Evolutionary conservation across 805 yeast genomes (phyloP), one percentile per base, ranked within the genome.

Genomic region (Suhomyces kilbournensis): DNA sequence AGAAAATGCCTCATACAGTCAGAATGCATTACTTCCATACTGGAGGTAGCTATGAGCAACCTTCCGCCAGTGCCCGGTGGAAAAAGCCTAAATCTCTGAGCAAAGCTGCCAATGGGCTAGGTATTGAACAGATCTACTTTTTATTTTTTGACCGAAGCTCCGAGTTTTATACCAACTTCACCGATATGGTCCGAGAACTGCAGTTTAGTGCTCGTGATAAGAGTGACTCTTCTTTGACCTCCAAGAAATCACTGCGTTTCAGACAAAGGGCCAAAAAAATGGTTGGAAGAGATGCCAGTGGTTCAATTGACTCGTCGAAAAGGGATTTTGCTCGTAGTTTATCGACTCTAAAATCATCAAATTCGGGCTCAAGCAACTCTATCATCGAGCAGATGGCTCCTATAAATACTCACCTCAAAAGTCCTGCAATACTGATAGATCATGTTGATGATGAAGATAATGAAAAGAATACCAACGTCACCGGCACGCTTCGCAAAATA

Each of bases 61-160:
- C 30, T 15, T 17, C 45, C 12, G 17, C n/a, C 49, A 19, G 23
- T 17, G 42, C 20, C 7, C 19, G 23, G 51, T 44, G 40, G 51
- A 51, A 34, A 42, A 56, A 43, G 53, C 1, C 19, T 4, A 19
- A 34, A 32, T 14, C 22, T 14, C 25, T 42, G n/a, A 34, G 22
- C n/a, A 46, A 46, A 17, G 2, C 12, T n/a, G 19, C 43, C 6
- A 17, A 12, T 12, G 30, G 30, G 8, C 4, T 46, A 22, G 44
- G 54, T 8, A 61, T 84, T n/a, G 91, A 88, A 60, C 89, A 85
- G 47, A 82, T 85, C 55, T 82, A 82, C 55, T 79, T 91, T 57
- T 78, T 89, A 64, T 86, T 89, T 54, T 85, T 89, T 63, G 71
- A 76, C 19, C 67, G 69, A 8, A 85, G 84, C 1, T 54, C 63